Conservation (phyloP, 805 yeast species). For the Metschnikowia lachancei region DNA sequence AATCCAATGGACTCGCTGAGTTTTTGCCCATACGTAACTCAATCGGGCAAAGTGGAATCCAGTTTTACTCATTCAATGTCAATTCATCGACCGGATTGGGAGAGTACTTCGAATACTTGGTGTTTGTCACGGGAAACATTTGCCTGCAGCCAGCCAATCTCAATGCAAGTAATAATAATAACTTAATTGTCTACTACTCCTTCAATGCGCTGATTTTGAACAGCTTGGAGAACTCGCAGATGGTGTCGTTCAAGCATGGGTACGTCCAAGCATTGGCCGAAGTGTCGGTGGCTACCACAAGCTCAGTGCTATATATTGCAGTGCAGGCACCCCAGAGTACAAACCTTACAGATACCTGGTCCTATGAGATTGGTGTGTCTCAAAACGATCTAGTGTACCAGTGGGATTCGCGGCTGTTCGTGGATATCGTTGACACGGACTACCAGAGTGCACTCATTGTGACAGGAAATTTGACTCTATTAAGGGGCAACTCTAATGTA, state of each 20-base stretch:
- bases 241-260: slow-evolving; percentile 33
- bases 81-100: slow-evolving; percentile 46
- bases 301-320: slow-evolving; percentile 32
- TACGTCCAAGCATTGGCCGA: slow-evolving; percentile 42
- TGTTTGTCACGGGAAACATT: slow-evolving; percentile 52
- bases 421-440: slow-evolving; percentile 66
- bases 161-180: slow-evolving; percentile 18
- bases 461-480: slow-evolving; percentile 49
- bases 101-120: slow-evolving; percentile 44
- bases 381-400: slow-evolving; percentile 62
- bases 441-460: slow-evolving; percentile 61
- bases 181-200: slow-evolving; percentile 38
- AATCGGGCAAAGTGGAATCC: slow-evolving; percentile 38
- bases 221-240: slow-evolving; percentile 27
- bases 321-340: slow-evolving; percentile 42
- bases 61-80: slow-evolving; percentile 43
- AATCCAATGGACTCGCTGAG: slow-evolving; percentile 34
- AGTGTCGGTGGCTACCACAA: slow-evolving; percentile 22
- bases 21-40: slow-evolving; percentile 36
- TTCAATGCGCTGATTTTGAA: slow-evolving; percentile 36
- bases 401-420: slow-evolving; percentile 62
- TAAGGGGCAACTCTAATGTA: slow-evolving; percentile 1
- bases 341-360: slow-evolving; percentile 46
- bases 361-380: slow-evolving; percentile 65
- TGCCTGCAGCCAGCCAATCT: slow-evolving; percentile 37